Percentiles rank a stretch among this genome's conserved stretches.
These are phyloP conservation scores for Agastache rugosa DNA, from an alignment of 257 asterid species.

Conservation along the genomic window DNA sequence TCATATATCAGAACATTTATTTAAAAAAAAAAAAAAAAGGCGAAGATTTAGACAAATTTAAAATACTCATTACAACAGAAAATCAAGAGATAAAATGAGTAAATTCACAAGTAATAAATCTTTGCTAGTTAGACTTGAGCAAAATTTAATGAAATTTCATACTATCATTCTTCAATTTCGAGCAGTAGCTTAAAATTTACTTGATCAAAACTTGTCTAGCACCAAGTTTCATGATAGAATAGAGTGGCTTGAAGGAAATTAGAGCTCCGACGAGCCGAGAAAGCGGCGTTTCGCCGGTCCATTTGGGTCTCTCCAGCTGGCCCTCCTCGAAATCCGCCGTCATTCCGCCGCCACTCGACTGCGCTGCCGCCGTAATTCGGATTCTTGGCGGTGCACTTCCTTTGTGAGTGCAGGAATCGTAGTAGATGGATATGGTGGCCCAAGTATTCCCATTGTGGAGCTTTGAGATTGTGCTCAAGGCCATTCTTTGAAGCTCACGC, in stretches of 20 bases:
- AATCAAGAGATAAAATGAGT: neutral
- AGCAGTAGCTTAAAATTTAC: slow-evolving; percentile 30
- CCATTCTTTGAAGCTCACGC: slow-evolving; percentile 43
- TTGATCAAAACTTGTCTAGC: slow-evolving; percentile 91
- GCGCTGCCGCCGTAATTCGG: slow-evolving; percentile 52
- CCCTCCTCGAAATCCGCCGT: slow-evolving; percentile 72
- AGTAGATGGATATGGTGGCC: slow-evolving; percentile 25
- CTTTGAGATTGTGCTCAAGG: slow-evolving; percentile 51
- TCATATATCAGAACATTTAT: neutral
- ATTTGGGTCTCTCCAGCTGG: slow-evolving; percentile 76
- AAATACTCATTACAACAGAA: neutral
- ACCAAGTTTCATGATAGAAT: slow-evolving; percentile 75
- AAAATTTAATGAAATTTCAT: neutral
- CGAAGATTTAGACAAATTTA: neutral
- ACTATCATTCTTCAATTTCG: neutral
- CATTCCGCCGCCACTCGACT: slow-evolving; percentile 45
- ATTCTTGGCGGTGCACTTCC: slow-evolving; percentile 43
- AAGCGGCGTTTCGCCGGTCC: slow-evolving; percentile 86
- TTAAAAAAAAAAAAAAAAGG: neutral
- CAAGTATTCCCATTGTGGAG: slow-evolving; percentile 42
- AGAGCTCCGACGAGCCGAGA: slow-evolving; percentile 83
- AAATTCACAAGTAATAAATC: neutral
- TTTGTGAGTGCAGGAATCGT: slow-evolving; percentile 29
- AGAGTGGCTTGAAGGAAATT: slow-evolving; percentile 82
- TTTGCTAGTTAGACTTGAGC: neutral